phyloP scores from a whole-genome alignment of 495 filamentous ascomycete species.

The Amphirosellinia nigrospora region DNA sequence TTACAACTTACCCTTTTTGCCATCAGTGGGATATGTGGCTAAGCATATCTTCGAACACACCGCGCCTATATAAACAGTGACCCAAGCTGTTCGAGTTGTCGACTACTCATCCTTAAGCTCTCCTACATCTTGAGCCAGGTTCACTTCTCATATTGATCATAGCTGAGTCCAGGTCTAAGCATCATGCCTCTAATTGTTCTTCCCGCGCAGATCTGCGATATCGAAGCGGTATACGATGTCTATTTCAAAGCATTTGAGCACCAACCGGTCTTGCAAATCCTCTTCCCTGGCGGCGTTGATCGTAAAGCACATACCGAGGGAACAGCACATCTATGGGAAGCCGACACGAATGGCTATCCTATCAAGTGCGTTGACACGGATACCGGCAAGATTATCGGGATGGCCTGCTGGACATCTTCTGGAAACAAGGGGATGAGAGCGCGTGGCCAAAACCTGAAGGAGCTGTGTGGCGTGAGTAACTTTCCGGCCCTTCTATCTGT shows the following conservation, averaged over 20 bases:
- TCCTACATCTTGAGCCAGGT: neutral
- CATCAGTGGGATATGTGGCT: neutral
- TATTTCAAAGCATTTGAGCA: conserved; percentile 50
- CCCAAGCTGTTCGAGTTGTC: neutral
- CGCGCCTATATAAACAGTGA: neutral
- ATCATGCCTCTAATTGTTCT: conserved; percentile 46
- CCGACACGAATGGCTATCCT: conserved; percentile 41
- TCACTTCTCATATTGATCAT: neutral
- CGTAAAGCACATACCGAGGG: conserved; percentile 43
- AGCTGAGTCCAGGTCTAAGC: neutral
- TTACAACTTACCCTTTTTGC: neutral
- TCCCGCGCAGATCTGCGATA: conserved; percentile 50
- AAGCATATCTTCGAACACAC: neutral
- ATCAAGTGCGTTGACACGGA: conserved; percentile 46
- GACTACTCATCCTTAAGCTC: neutral
- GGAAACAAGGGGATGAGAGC: conserved; percentile 26
- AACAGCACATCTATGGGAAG: conserved; percentile 43
- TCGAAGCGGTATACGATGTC: conserved; percentile 46
- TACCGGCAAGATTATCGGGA: conserved; percentile 43
- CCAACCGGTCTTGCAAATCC: conserved; percentile 39
- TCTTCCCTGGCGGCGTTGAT: conserved; percentile 43
- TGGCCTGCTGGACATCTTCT: conserved; percentile 45
- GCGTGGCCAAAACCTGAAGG: conserved; percentile 34
- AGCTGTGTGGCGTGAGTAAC: conserved; percentile 33
- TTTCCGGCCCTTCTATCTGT: neutral